Evolutionary conservation across 345 rosid species (phyloP).

Genomic region (Lumnitzera littorea): DNA sequence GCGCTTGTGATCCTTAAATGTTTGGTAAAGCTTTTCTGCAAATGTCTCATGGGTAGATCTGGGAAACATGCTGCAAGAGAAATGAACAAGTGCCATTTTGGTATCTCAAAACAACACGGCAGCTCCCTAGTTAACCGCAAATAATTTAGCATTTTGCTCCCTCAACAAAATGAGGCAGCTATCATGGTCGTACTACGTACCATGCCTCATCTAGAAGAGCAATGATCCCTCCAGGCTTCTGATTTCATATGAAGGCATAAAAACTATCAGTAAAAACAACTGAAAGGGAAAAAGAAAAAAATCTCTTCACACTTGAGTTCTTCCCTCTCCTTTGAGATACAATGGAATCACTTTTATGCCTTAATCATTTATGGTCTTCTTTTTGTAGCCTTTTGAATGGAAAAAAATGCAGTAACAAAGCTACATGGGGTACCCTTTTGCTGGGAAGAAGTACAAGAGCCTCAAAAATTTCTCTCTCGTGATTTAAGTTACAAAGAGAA

Average conservation of each 20-base stretch:
- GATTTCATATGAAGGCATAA: constrained; percentile 29
- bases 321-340: too few species aligned
- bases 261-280: constrained; percentile 13
- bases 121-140: constrained; percentile 10
- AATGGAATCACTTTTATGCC: too few species aligned
- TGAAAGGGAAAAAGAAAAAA: not conserved
- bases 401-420: too few species aligned
- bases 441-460: too few species aligned
- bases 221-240: constrained; percentile 99
- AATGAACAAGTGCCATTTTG: constrained; percentile 5
- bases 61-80: constrained; percentile 82
- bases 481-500: too few species aligned
- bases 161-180: not conserved
- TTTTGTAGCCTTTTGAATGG: too few species aligned
- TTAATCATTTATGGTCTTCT: too few species aligned
- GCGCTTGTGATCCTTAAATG: constrained; percentile 75
- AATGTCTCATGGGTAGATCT: constrained; percentile 96
- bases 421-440: too few species aligned
- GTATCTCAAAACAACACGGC: constrained; percentile 1
- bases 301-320: too few species aligned
- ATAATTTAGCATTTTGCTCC: not conserved
- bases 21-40: constrained; percentile 92
- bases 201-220: constrained; percentile 99
- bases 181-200: constrained; percentile 29
- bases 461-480: too few species aligned